Base-by-base conservation (phyloP, 2,329 filamentous ascomycete genomes). In the Venturia effusa region DNA sequence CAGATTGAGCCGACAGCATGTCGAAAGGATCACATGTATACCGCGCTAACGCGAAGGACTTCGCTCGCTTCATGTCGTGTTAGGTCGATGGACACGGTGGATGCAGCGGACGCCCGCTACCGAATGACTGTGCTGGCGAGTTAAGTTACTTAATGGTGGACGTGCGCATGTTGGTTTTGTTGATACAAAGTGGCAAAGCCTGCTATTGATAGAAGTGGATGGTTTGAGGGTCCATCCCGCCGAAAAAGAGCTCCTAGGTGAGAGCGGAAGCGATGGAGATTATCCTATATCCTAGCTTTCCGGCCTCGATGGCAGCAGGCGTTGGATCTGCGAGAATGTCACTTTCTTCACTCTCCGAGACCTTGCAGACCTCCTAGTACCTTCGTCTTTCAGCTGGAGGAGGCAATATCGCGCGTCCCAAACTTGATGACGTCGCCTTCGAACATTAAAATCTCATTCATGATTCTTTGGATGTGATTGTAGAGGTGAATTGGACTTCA, bases 121-220 rank as follows among this genome's bases (percentile, higher is more conserved):
- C 1, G 87, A 88, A 70, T 90, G 87, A 69, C 89, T 86, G 70
- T 90, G 87, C 70, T 90, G 87, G 71, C 90, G 86, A 43, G 90
- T 80, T 61, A 90, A 43, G 90, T 80, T 61, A 90, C 83, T 69
- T 89, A 90, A 43, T 78, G 75, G 27, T 73, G 72, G 10, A 82
- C 81, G 54, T 78, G 66, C 0, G 71, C 64, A 64, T 79, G 73
- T 61, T 77, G 71, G 67, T 82, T 83, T 13, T 75, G 71, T n/a
- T 69, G 68, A 68, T 83, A 84, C 1, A 84, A 70, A 3, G 74
- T 69, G 30, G 70, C 65, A 71, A 80, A 83, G 1, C 75, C 71
- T 1, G 71, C 39, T 27, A 82, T 76, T 0, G 72, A 67, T 3
- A 83, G 69, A 22, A 73, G 73, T 24, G 75, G 73, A 3, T 68